Evolutionary conservation across 2,329 filamentous ascomycete genomes (phyloP).

Genomic region (Emergomyces orientalis): DNA sequence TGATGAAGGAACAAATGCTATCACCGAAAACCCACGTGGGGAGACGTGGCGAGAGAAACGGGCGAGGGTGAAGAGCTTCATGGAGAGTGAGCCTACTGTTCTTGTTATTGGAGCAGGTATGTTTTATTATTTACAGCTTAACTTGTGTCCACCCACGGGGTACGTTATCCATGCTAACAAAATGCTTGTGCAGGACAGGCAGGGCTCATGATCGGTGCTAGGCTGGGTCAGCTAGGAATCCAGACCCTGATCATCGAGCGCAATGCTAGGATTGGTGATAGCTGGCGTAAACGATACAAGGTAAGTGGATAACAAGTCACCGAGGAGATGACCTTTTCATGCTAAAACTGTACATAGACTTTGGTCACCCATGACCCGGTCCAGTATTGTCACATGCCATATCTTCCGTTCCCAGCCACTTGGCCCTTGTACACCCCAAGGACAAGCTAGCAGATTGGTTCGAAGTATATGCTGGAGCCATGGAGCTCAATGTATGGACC

Average conservation of each 20-base stretch:
- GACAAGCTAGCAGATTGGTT: conserved; percentile 44
- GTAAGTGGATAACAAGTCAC: conserved; percentile 14
- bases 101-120: conserved; percentile 36
- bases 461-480: conserved; percentile 40
- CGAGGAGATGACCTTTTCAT: not conserved
- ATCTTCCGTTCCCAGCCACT: conserved; percentile 34
- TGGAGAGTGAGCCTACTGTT: conserved; percentile 31
- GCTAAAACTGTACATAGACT: conserved; percentile 18
- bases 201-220: conserved; percentile 35
- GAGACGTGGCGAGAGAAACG: conserved; percentile 33
- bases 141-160: not conserved
- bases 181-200: conserved; percentile 31
- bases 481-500: conserved; percentile 43
- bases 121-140: not conserved
- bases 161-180: not conserved
- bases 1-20: conserved; percentile 27
- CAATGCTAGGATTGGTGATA: conserved; percentile 40
- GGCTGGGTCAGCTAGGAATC: conserved; percentile 34
- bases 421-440: conserved; percentile 39
- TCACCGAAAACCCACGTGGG: conserved; percentile 24
- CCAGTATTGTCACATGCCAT: conserved; percentile 32
- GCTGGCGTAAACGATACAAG: conserved; percentile 44
- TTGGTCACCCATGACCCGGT: conserved; percentile 35
- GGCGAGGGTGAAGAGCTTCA: conserved; percentile 25
- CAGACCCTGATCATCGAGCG: conserved; percentile 39